Evolutionary conservation across 371 early-diverging fungal genomes (phyloP).

Genomic region (Cokeromyces recurvatus): DNA sequence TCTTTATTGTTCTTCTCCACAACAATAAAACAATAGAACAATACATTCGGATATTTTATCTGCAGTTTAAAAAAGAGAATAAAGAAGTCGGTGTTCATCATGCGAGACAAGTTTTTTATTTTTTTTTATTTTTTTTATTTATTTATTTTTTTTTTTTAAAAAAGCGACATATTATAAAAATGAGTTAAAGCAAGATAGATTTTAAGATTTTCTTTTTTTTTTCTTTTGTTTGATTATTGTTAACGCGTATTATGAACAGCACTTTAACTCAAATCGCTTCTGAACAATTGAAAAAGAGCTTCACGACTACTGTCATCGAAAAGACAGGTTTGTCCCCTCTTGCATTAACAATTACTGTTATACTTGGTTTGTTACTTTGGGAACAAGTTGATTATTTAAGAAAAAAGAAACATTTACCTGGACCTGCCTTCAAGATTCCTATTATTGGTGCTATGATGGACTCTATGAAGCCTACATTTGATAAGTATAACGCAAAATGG

Average conservation of each 20-base stretch:
- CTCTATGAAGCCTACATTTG: conserved; percentile 25
- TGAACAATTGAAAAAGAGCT: conserved; percentile 1
- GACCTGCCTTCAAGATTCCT: conserved; percentile 21
- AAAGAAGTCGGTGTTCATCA: background rate
- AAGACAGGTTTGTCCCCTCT: conserved; percentile 9
- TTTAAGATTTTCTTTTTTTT: background rate
- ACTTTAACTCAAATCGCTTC: background rate
- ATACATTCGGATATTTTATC: no score
- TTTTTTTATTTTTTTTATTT: no score
- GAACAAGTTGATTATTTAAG: conserved; percentile 20
- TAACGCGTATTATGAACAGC: background rate
- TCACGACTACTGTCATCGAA: background rate
- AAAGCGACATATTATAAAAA: background rate
- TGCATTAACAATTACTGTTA: conserved; percentile 9
- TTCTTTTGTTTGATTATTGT: no score
- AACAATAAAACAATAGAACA: no score
- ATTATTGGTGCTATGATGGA: conserved; percentile 27
- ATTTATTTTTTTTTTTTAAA: background rate
- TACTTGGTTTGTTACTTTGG: conserved; percentile 16
- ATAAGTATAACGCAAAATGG: conserved; percentile 26
- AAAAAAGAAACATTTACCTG: conserved; percentile 24
- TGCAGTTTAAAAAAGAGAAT: no score
- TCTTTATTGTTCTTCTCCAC: no score
- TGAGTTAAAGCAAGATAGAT: no score
- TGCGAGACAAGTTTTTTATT: no score